phyloP scores from a whole-genome alignment of 768 basidiomycete genomes.

The Collybiopsis confluens region DNA sequence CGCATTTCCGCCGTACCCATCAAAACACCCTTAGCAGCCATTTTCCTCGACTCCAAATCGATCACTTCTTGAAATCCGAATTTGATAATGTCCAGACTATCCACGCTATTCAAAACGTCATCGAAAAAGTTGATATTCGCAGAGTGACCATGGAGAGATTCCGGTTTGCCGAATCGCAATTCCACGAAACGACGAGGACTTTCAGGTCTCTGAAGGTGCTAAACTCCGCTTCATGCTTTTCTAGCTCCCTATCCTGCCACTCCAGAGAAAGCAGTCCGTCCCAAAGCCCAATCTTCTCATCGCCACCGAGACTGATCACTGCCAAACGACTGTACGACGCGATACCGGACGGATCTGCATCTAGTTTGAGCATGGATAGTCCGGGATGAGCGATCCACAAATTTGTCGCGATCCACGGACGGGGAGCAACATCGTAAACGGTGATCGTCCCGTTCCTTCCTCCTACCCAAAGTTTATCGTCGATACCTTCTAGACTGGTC shows the following conservation, averaged over 20 bases:
- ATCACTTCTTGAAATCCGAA: no score
- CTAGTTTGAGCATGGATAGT: constrained; percentile 53
- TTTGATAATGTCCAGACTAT: no score
- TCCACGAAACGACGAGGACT: no score
- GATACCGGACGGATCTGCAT: constrained; percentile 72
- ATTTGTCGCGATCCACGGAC: constrained; percentile 87
- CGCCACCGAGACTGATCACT: constrained; percentile 73
- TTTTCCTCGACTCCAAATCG: no score
- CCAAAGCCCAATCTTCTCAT: constrained; percentile 76
- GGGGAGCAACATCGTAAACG: constrained; percentile 68
- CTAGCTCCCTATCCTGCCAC: constrained; percentile 43
- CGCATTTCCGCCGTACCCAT: constrained; percentile 73
- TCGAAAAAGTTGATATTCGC: constrained; percentile 81
- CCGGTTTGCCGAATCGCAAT: constrained; percentile 85
- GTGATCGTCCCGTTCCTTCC: constrained; percentile 77
- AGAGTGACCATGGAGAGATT: constrained; percentile 55
- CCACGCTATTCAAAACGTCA: no score
- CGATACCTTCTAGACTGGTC: constrained; percentile 79
- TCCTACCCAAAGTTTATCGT: constrained; percentile 83
- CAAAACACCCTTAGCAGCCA: constrained; percentile 89
- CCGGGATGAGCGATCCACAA: constrained; percentile 77
- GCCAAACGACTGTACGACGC: constrained; percentile 55
- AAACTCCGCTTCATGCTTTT: constrained; percentile 45
- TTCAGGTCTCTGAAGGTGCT: constrained; percentile 76
- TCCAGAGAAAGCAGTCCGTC: constrained; percentile 83